Evolutionary conservation across 202 grass and related monocot species (phyloP).

Genomic region (Schoenoplectus triqueter): DNA sequence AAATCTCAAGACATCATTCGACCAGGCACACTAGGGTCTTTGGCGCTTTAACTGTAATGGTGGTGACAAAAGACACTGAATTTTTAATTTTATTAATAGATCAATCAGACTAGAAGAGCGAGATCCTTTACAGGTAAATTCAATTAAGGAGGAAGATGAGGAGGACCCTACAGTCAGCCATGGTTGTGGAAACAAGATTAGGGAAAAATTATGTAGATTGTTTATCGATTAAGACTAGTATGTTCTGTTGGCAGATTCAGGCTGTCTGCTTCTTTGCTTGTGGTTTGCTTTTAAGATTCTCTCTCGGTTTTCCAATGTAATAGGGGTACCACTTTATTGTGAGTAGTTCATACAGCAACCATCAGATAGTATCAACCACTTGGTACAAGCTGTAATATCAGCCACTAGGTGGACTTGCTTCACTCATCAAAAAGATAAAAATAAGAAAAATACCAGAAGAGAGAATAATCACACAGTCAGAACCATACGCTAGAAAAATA

Average conservation of each 20-base stretch:
- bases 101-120: conserved; percentile 3
- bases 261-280: background rate
- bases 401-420: background rate
- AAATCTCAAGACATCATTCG: conserved; percentile 28
- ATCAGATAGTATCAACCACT: background rate
- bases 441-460: conserved; percentile 3
- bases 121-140: too few relatives aligned
- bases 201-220: background rate
- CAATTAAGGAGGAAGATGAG: background rate
- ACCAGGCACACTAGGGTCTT: background rate
- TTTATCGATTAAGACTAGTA: background rate
- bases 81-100: background rate
- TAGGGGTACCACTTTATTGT: background rate
- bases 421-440: background rate
- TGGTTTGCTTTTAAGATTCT: background rate
- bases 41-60: conserved; percentile 16
- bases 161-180: background rate
- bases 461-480: background rate
- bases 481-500: background rate
- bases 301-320: background rate
- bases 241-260: background rate
- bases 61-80: background rate
- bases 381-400: background rate
- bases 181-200: background rate
- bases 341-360: background rate